Percentiles rank a stretch among this genome's conserved stretches.
Evolutionary conservation across 495 filamentous ascomycete species (phyloP).

Genomic region (Xanthoparmelia taractica): DNA sequence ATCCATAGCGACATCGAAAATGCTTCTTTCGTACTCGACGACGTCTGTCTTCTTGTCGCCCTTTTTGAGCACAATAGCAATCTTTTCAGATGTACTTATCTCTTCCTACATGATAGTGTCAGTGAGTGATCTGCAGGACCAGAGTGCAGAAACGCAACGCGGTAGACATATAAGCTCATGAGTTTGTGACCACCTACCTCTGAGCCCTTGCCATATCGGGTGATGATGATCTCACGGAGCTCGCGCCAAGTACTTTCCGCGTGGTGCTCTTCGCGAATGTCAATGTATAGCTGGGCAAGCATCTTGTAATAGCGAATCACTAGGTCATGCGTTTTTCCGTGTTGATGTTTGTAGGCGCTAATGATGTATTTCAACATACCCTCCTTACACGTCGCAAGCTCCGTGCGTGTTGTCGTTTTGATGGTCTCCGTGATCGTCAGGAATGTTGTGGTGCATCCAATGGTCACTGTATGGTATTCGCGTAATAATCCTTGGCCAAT

Average conservation of each 20-base stretch:
- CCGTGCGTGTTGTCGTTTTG: conserved; percentile 39
- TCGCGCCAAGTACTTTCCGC: conserved; percentile 47
- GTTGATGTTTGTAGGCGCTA: conserved; percentile 45
- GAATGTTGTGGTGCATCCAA: conserved; percentile 49
- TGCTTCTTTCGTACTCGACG: conserved; percentile 44
- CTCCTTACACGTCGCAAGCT: conserved; percentile 43
- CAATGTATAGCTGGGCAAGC: conserved; percentile 48
- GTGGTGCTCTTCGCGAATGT: conserved; percentile 43
- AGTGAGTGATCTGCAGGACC: background rate
- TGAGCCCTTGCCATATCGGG: conserved; percentile 48
- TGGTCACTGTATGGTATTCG: conserved; percentile 40
- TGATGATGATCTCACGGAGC: conserved; percentile 46
- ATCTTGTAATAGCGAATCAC: conserved; percentile 50
- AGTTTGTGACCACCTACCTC: conserved; percentile 22
- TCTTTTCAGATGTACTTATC: conserved; percentile 37
- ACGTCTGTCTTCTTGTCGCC: conserved; percentile 42
- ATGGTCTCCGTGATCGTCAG: conserved; percentile 43
- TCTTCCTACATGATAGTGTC: conserved; percentile 23
- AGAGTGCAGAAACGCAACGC: background rate
- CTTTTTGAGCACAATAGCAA: conserved; percentile 44
- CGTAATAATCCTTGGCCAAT: conserved; percentile 47
- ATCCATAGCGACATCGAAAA: conserved; percentile 40
- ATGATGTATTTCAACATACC: conserved; percentile 52
- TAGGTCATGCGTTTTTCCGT: conserved; percentile 45
- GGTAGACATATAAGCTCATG: background rate